Evolutionary conservation across 1,284 basidiomycete species (phyloP).

Genomic region (Vanrija sp.): DNA sequence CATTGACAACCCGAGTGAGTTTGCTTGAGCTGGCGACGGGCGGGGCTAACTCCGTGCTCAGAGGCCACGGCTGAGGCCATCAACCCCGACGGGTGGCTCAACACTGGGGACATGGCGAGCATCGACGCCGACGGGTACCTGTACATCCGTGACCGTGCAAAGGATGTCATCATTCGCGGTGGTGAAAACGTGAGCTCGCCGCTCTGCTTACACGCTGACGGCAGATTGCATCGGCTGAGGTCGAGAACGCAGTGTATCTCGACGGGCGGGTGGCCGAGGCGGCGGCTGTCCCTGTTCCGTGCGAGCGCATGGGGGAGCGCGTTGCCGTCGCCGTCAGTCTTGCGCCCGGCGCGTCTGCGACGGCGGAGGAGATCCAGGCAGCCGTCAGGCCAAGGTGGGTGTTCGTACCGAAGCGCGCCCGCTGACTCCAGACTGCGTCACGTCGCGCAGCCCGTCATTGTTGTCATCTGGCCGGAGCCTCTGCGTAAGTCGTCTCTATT

Average conservation of each 20-base stretch:
- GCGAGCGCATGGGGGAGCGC: conserved; percentile 34
- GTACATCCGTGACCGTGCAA: conserved; percentile 39
- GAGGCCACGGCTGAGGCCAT: conserved; percentile 32
- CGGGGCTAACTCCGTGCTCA: neutral
- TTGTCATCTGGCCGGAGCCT: conserved; percentile 2
- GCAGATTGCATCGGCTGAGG: conserved; percentile 35
- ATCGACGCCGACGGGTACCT: conserved; percentile 38
- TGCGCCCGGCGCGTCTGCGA: conserved; percentile 9
- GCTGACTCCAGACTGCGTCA: conserved; percentile 1
- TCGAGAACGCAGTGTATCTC: conserved; percentile 41
- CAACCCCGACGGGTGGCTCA: conserved; percentile 41
- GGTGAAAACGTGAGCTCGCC: conserved; percentile 32
- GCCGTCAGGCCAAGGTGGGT: neutral
- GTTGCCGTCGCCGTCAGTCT: conserved; percentile 36
- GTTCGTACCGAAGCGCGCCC: too few relatives aligned
- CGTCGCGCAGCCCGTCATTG: conserved; percentile 9
- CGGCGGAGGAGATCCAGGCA: conserved; percentile 2
- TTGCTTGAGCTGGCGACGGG: neutral
- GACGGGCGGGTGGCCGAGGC: conserved; percentile 35
- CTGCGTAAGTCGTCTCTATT: conserved; percentile 1
- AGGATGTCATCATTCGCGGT: conserved; percentile 46
- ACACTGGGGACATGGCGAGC: conserved; percentile 40
- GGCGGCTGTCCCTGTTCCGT: conserved; percentile 36
- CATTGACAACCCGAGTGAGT: conserved; percentile 28
- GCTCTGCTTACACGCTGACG: neutral